A percentile compares a stretch with the other conserved stretches of the same genome.
Evolutionary conservation across 768 basidiomycete species (phyloP).

Genomic region (Chiua virens): DNA sequence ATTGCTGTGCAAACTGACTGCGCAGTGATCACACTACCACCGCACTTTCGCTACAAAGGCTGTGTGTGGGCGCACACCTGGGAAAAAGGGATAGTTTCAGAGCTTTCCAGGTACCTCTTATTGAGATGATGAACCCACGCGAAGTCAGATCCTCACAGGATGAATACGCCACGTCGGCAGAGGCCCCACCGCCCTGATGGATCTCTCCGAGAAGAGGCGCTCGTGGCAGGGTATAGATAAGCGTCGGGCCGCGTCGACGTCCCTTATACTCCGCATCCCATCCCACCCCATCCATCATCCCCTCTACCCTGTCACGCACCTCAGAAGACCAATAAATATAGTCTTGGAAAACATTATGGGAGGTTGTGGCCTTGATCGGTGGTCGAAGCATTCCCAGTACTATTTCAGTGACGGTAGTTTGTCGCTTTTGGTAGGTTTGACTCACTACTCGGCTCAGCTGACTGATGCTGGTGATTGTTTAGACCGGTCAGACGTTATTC

Average conservation of each 20-base stretch:
- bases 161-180: not conserved
- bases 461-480: conserved; percentile 4
- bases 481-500: conserved; percentile 55
- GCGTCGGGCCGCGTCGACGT: not conserved
- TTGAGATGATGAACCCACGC: not conserved
- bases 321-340: too few species aligned
- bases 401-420: conserved; percentile 15
- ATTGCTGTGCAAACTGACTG: conserved; percentile 15
- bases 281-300: not conserved
- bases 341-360: conserved; percentile 8
- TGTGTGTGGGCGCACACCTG: conserved; percentile 1
- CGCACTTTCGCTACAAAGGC: not conserved
- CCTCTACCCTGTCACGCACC: not conserved
- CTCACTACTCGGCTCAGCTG: not conserved
- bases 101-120: not conserved
- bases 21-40: conserved; percentile 6
- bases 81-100: not conserved
- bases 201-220: conserved; percentile 20
- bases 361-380: conserved; percentile 8
- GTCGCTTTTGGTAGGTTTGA: conserved; percentile 15
- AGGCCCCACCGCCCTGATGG: conserved; percentile 8
- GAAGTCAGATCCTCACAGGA: conserved; percentile 14
- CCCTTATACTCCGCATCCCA: not conserved
- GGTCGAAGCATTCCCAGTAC: conserved; percentile 1
- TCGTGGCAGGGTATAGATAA: conserved; percentile 16